phyloP scores from a whole-genome alignment of 768 basidiomycete species.

The Fistulinella prunicolor region DNA sequence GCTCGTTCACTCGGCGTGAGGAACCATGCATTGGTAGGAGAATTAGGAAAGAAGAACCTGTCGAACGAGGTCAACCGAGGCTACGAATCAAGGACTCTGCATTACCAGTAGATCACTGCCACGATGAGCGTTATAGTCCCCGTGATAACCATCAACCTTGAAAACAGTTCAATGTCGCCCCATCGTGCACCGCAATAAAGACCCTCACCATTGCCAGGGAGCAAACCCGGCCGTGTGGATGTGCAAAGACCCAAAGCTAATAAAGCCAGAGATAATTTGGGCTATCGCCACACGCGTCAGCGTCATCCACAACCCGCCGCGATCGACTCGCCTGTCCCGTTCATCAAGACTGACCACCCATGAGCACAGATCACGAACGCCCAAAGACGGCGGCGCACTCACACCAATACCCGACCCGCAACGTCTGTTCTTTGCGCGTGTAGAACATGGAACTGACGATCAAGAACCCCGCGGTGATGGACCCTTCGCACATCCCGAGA shows the following conservation, averaged over 20 bases:
- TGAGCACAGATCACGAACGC: background rate
- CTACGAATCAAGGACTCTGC: background rate
- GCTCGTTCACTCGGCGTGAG: conserved; percentile 61
- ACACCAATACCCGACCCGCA: conserved; percentile 78
- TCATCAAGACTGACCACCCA: conserved; percentile 58
- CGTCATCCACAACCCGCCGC: background rate
- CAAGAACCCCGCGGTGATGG: conserved; percentile 72
- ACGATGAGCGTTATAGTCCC: conserved; percentile 55
- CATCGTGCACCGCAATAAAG: background rate
- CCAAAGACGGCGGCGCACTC: conserved; percentile 24
- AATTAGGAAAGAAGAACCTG: conserved; percentile 72
- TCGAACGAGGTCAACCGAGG: background rate
- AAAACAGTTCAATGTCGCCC: background rate
- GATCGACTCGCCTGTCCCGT: conserved; percentile 53
- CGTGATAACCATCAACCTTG: conserved; percentile 69
- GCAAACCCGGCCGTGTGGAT: conserved; percentile 54
- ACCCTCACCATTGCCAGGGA: conserved; percentile 67
- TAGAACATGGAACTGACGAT: conserved; percentile 80
- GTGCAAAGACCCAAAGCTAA: conserved; percentile 63
- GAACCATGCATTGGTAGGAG: conserved; percentile 74
- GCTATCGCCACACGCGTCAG: conserved; percentile 41
- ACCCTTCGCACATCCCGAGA: conserved; percentile 70
- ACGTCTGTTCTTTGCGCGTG: conserved; percentile 65
- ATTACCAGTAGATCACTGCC: conserved; percentile 54
- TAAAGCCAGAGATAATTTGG: conserved; percentile 68